Percentiles rank a stretch among this genome's conserved stretches.
Evolutionary conservation across 371 early-diverging fungal species (phyloP).

Genomic region (Apophysomyces sp.): DNA sequence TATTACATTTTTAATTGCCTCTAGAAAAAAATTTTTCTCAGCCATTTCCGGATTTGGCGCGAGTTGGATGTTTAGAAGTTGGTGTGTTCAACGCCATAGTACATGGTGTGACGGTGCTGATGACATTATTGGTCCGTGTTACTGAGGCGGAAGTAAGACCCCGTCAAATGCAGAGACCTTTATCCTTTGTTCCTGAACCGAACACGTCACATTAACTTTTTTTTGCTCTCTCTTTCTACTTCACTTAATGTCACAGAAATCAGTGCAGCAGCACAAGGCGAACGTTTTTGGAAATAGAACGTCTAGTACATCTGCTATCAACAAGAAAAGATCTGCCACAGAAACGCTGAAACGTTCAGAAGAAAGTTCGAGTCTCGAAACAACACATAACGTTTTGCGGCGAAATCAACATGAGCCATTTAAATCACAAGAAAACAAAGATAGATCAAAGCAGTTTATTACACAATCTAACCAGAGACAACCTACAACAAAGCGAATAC

Average conservation of each 20-base stretch:
- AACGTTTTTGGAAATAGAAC: not conserved
- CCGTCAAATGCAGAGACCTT: slow-evolving; percentile 28
- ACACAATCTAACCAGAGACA: not conserved
- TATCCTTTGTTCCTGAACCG: slow-evolving; percentile 2
- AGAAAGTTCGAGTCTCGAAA: not conserved
- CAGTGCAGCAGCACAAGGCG: not conserved
- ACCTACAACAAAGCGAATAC: not conserved
- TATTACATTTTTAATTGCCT: no score
- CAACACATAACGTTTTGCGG: not conserved
- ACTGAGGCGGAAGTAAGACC: slow-evolving; percentile 48
- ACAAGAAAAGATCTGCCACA: not conserved
- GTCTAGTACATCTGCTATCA: not conserved
- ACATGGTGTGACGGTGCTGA: slow-evolving; percentile 11
- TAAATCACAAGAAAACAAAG: not conserved
- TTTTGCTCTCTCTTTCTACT: not conserved
- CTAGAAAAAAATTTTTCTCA: not conserved
- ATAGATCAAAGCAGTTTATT: not conserved
- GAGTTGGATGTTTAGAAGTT: slow-evolving; percentile 11
- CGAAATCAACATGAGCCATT: not conserved
- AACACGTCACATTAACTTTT: not conserved
- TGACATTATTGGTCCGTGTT: slow-evolving; percentile 51
- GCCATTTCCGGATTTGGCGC: not conserved
- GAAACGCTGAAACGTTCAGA: not conserved
- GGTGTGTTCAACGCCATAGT: not conserved
- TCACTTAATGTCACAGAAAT: not conserved